Evolutionary conservation across 2,329 filamentous ascomycete genomes (phyloP).

Genomic region (Alternaria infectoria): DNA sequence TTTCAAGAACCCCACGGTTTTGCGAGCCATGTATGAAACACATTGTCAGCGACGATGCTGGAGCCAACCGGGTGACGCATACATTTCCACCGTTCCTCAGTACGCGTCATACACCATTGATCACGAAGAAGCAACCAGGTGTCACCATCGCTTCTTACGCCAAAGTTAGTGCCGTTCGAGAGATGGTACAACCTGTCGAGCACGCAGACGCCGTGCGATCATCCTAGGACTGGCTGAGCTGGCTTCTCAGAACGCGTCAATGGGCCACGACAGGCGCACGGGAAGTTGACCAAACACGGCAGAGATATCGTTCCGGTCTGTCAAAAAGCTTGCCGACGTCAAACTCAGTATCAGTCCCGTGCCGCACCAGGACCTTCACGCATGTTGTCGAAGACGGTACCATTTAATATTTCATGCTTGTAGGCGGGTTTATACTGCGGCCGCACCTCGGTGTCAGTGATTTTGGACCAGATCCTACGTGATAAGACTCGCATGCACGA

Average conservation of each 20-base stretch:
- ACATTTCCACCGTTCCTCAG: background rate
- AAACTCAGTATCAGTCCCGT: background rate
- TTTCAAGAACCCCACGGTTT: background rate
- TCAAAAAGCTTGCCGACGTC: background rate
- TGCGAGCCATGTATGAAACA: background rate
- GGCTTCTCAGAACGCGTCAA: background rate
- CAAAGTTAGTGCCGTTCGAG: background rate
- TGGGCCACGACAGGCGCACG: background rate
- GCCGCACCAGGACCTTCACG: background rate
- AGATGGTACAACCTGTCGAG: background rate
- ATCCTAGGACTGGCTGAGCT: background rate
- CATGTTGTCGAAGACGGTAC: background rate
- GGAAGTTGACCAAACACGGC: background rate
- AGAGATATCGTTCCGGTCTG: background rate
- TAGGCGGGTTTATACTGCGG: background rate
- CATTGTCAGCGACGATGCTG: background rate
- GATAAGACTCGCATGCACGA: background rate
- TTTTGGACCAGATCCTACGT: background rate
- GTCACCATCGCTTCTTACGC: background rate
- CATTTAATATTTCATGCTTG: background rate
- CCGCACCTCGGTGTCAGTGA: background rate
- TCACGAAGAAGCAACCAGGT: background rate
- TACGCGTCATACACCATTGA: background rate
- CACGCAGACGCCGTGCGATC: background rate
- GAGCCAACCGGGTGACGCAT: background rate